Percentiles rank a stretch among this genome's conserved stretches.
Conservation (phyloP, 2,329 filamentous ascomycete species). For the Cladosporium austrohemisphaericum region DNA sequence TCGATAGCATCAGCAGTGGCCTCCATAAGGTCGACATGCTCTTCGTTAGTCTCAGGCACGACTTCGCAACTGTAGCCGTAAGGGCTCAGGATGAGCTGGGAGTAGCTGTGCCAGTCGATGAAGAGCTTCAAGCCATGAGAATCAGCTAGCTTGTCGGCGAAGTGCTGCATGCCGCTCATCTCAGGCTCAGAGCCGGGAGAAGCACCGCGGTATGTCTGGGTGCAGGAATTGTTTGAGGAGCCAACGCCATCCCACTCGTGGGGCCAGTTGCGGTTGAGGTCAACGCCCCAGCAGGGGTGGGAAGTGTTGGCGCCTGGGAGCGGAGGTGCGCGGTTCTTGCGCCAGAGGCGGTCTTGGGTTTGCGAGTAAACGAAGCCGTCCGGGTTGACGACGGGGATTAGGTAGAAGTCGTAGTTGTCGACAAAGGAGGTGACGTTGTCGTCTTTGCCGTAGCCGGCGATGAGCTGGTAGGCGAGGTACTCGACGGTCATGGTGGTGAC, state of each 20-base stretch:
- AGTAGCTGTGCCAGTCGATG: conserved; percentile 63
- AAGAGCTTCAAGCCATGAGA: conserved; percentile 49
- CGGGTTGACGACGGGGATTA: conserved; percentile 25
- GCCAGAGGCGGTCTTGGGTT: conserved; percentile 56
- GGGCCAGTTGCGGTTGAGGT: conserved; percentile 59
- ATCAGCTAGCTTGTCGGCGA: conserved; percentile 11
- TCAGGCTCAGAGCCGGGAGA: conserved; percentile 47
- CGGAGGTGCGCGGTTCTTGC: conserved; percentile 53
- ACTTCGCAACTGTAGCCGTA: conserved; percentile 58
- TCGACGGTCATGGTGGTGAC: conserved; percentile 27
- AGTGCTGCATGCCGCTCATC: conserved; percentile 29
- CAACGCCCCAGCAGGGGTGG: conserved; percentile 47
- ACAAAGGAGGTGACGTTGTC: conserved; percentile 17
- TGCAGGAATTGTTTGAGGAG: conserved; percentile 51
- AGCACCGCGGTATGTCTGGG: conserved; percentile 42
- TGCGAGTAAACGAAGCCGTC: conserved; percentile 57
- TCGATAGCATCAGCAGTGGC: conserved; percentile 53
- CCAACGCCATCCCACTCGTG: conserved; percentile 45
- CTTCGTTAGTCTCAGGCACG: conserved; percentile 43
- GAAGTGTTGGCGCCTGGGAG: conserved; percentile 27
- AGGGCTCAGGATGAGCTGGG: conserved; percentile 55
- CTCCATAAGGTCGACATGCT: conserved; percentile 48
- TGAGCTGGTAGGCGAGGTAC: conserved; percentile 25
- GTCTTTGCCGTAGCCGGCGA: conserved; percentile 22
- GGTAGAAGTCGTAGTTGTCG: conserved; percentile 24